Conservation (phyloP, 139 green algal species). For the Bryopsis sp. region DNA sequence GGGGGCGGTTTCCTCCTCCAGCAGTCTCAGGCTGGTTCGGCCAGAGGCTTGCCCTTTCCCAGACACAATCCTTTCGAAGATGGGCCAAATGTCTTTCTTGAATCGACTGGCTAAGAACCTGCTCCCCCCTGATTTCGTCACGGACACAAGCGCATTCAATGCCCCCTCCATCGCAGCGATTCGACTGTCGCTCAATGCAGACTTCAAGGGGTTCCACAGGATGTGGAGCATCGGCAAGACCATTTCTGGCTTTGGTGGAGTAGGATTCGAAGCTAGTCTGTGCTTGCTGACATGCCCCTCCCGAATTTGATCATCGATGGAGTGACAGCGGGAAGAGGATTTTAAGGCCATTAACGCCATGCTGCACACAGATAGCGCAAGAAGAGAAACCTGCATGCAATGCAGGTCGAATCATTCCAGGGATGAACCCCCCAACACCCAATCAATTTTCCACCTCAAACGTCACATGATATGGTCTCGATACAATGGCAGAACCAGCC, state of each 20-base stretch:
- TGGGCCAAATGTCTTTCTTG: slow-evolving; percentile 45
- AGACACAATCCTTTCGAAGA: slow-evolving; percentile 36
- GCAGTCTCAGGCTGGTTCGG: no score
- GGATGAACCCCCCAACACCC: no score
- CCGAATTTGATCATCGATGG: slow-evolving; percentile 25
- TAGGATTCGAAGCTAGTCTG: slow-evolving; percentile 24
- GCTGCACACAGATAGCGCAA: slow-evolving; percentile 31
- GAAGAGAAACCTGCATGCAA: slow-evolving; percentile 27
- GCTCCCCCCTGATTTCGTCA: slow-evolving; percentile 25
- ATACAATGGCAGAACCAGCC: no score
- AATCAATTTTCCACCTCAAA: no score
- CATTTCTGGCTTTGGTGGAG: slow-evolving; percentile 37
- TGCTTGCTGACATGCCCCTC: slow-evolving; percentile 2
- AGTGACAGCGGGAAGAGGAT: slow-evolving; percentile 19
- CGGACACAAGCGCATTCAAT: slow-evolving; percentile 22
- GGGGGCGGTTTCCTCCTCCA: slow-evolving; percentile 26
- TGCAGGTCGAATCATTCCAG: no score
- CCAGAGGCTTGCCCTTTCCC: no score
- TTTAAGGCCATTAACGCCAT: slow-evolving; percentile 26
- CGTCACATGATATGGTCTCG: no score
- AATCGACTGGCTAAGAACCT: slow-evolving; percentile 50
- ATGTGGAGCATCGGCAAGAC: slow-evolving; percentile 61
- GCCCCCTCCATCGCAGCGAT: slow-evolving; percentile 31
- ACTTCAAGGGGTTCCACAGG: slow-evolving; percentile 48
- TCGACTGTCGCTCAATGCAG: slow-evolving; percentile 40